Evolutionary conservation across 2,329 filamentous ascomycete genomes (phyloP).

Genomic region (Talaromyces atroroseus): DNA sequence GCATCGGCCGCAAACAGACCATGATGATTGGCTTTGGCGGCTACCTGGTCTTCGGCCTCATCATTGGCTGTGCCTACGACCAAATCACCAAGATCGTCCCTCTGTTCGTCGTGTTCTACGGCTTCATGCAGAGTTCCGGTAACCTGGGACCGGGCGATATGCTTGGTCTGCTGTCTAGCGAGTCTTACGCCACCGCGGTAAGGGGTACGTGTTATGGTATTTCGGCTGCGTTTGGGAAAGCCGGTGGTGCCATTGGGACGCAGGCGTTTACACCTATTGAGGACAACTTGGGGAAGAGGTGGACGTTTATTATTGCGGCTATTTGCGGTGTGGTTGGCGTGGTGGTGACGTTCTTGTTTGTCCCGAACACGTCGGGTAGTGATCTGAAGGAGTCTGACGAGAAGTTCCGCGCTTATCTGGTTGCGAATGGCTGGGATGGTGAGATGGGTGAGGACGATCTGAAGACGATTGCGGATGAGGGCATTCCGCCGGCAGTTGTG

Average conservation of each 20-base stretch:
- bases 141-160: conserved; percentile 50
- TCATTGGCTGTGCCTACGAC: conserved; percentile 47
- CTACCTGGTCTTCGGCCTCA: conserved; percentile 49
- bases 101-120: conserved; percentile 50
- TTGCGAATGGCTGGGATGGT: conserved; percentile 43
- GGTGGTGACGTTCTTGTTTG: conserved; percentile 45
- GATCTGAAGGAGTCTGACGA: conserved; percentile 42
- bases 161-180: conserved; percentile 47
- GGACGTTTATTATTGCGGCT: conserved; percentile 50
- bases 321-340: conserved; percentile 47
- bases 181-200: conserved; percentile 50
- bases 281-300: conserved; percentile 41
- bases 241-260: conserved; percentile 48
- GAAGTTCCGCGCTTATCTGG: conserved; percentile 41
- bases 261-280: conserved; percentile 48
- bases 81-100: conserved; percentile 47
- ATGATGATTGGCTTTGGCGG: conserved; percentile 49
- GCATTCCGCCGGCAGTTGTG: conserved; percentile 12
- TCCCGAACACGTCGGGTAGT: conserved; percentile 43
- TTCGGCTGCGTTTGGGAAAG: conserved; percentile 49
- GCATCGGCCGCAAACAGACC: conserved; percentile 45
- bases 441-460: conserved; percentile 42
- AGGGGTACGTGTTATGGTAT: conserved; percentile 49
- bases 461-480: conserved; percentile 28
- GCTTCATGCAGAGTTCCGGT: conserved; percentile 46